Evolutionary conservation across 1,284 basidiomycete genomes (phyloP).

Genomic region (Hymenochaete sp.): DNA sequence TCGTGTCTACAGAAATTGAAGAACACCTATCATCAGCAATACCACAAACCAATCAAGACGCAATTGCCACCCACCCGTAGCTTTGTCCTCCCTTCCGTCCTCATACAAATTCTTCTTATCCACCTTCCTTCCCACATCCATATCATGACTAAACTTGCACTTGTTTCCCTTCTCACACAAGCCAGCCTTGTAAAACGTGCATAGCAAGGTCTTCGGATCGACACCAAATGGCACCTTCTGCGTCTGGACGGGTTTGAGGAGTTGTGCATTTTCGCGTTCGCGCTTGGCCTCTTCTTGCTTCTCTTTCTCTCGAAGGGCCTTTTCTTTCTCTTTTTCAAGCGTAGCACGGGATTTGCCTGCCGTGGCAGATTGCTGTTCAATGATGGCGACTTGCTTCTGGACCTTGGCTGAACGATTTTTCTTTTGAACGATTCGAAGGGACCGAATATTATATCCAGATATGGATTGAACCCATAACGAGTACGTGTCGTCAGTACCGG

Average conservation of each 20-base stretch:
- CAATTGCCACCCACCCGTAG: conserved; percentile 45
- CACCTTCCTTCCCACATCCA: conserved; percentile 82
- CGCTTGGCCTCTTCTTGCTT: conserved; percentile 79
- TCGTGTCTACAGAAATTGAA: conserved; percentile 59
- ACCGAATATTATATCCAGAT: too few species aligned
- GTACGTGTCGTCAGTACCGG: conserved; percentile 5
- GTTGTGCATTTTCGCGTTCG: conserved; percentile 77
- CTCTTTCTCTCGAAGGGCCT: conserved; percentile 64
- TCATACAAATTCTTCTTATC: conserved; percentile 97
- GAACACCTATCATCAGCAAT: neutral
- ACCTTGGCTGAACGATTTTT: conserved; percentile 95
- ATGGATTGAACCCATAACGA: too few species aligned
- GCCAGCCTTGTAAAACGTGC: conserved; percentile 84
- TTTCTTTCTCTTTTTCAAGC: conserved; percentile 81
- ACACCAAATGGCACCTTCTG: conserved; percentile 94
- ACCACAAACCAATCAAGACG: neutral
- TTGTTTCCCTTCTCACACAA: conserved; percentile 84
- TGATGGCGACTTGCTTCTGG: conserved; percentile 72
- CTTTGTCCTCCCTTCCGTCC: conserved; percentile 78
- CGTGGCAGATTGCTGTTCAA: conserved; percentile 66
- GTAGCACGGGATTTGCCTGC: conserved; percentile 72
- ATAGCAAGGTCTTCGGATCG: conserved; percentile 88
- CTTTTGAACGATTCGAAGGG: conserved; percentile 33
- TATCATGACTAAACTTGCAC: conserved; percentile 95
- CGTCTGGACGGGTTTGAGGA: conserved; percentile 69